phyloP scores from a whole-genome alignment of 306 rosid species.

The Crataegus laevigata region DNA sequence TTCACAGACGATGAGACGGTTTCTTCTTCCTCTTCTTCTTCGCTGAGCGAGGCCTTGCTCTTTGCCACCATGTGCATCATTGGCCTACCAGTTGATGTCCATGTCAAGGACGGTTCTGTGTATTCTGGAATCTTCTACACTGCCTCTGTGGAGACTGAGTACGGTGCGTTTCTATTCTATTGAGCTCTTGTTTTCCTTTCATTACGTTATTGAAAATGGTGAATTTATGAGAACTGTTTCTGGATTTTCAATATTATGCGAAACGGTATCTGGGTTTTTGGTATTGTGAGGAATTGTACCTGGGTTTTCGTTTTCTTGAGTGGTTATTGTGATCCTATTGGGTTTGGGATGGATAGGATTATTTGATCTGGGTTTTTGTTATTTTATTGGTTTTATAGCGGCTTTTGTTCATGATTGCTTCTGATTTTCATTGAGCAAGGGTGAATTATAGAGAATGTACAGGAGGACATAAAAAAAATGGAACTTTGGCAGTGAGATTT shows the following conservation, averaged over 20 bases:
- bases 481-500: neutral
- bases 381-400: neutral
- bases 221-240: neutral
- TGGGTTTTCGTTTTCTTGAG: constrained; percentile 5
- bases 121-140: constrained; percentile 88
- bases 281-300: neutral
- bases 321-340: constrained; percentile 3
- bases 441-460: neutral
- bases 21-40: constrained; percentile 28
- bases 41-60: constrained; percentile 55
- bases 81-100: constrained; percentile 76
- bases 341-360: neutral
- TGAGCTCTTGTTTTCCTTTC: neutral
- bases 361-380: constrained; percentile 17
- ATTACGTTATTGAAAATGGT: neutral
- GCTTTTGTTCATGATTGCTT: neutral
- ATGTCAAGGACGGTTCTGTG: constrained; percentile 70
- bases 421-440: neutral
- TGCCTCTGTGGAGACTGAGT: constrained; percentile 44
- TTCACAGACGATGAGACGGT: constrained; percentile 24
- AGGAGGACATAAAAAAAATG: neutral
- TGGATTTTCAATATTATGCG: neutral
- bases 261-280: neutral
- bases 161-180: constrained; percentile 28
- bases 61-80: constrained; percentile 66